Evolutionary conservation across 78 protist species (phyloP).

Genomic region (Bodo saltans): DNA sequence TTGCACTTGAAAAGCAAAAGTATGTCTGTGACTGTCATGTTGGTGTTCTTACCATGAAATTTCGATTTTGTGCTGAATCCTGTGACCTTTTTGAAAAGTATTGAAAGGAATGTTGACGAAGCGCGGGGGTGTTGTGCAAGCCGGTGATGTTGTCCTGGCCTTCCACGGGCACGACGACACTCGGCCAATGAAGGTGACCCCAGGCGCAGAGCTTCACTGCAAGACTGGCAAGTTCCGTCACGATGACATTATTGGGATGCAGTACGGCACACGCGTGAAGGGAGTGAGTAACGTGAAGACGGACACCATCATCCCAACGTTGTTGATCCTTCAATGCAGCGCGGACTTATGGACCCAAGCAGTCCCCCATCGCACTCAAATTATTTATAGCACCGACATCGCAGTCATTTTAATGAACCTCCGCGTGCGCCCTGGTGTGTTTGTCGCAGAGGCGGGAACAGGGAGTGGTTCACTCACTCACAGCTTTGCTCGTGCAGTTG

Average conservation of each 20-base stretch:
- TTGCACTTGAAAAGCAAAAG: too few relatives aligned
- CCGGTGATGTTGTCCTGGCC: too few relatives aligned
- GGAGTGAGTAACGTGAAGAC: neutral
- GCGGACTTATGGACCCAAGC: conserved; percentile 70
- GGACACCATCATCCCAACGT: neutral
- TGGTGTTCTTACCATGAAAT: too few relatives aligned
- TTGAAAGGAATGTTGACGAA: too few relatives aligned
- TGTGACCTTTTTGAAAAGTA: too few relatives aligned
- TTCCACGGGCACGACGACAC: too few relatives aligned
- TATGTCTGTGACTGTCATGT: too few relatives aligned
- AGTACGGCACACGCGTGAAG: neutral
- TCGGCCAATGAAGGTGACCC: too few relatives aligned
- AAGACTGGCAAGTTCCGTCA: neutral
- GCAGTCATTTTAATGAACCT: conserved; percentile 48
- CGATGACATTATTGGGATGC: conserved; percentile 1
- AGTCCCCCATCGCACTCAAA: conserved; percentile 76
- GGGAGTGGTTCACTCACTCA: conserved; percentile 78
- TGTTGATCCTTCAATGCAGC: conserved; percentile 43
- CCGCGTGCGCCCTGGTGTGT: conserved; percentile 57
- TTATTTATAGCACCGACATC: conserved; percentile 70
- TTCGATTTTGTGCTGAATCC: too few relatives aligned
- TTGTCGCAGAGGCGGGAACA: conserved; percentile 80
- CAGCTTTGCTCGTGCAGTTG: conserved; percentile 59
- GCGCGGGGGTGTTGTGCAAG: too few relatives aligned
- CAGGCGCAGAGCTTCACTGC: conserved; percentile 5